Base-by-base conservation (phyloP, 345 rosid genomes). In the Pugionium cornutum region DNA sequence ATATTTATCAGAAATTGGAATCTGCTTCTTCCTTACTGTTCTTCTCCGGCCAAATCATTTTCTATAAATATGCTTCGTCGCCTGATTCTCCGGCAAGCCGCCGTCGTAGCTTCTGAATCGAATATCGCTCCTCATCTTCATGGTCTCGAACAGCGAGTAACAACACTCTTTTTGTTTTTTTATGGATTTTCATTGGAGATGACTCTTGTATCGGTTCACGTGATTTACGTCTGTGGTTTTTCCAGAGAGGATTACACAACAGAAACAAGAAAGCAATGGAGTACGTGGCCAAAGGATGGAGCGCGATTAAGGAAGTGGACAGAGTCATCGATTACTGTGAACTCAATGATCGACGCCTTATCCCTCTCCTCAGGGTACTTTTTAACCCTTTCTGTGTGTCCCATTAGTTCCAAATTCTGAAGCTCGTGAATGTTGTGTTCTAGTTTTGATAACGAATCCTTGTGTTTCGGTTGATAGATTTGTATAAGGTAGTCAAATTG, bases 261-360 rank as follows among this genome's bases (percentile, higher is more conserved):
- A 80, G 97, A 73, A 87, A 88, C 79, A 83, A 84, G 85, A 86
- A 79, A 63, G 98, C 97, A 11, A 85, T 84, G 95, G 97, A 89
- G 82, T 73, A 85, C 6, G 89, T 89, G 50, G 96, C 96, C 0
- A 87, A 81, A 81, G 97, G 97, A 30, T 89, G 85, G 87, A 83
- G 80, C 28, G 96, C 90, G 65, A 70, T 89, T 72, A 80, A 86
- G 73, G 97, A 92, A 79, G 97, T 92, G 4, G 97, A 92, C 5
- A 81, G 96, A 74, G 96, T 92, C 45, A 86, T 83, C 7, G 97
- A 88, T 80, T 86, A 86, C 62, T 82, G 87, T 56, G 96, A 89
- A 75, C 89, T 78, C 77, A 85, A 89, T 58, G 98, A 92, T 70
- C 78, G 76, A 10, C 92, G 98, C 34, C 96, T 92, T 52, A 75